Evolutionary conservation across 73 alveolate genomes (phyloP), one percentile per base, ranked within the genome.

Genomic region (Tetrahymena borealis): DNA sequence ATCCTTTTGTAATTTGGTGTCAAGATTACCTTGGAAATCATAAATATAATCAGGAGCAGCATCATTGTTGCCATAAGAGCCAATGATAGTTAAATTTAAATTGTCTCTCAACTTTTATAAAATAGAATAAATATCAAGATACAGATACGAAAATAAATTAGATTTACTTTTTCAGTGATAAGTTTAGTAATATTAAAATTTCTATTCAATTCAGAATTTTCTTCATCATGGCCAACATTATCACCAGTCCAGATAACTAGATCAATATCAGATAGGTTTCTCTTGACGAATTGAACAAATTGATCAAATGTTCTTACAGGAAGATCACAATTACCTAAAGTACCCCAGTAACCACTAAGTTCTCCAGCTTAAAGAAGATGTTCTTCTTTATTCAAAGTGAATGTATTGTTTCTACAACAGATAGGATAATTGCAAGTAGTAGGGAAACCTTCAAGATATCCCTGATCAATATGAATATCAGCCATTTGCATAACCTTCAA

Each of bases 271-370:
- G 85, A 24, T n/a, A 60, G 28, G 31, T 60, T 60, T 60, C 31
- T 60, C 37, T 60, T 60, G 37, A 60, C 85, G 10, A 60, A 60
- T 20, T 60, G 13, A 8, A 60, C 35, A 60, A 60, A 60, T 60
- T 60, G 31, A 60, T 60, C 85, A 60, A 60, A 60, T 13, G 85
- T 60, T 60, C 85, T 60, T 60, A 18, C 7, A 60, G 85, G 85
- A 4, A 60, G 28, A 60, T 60, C 85, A 60, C 85, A 60, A 20
- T 24, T 6, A 15, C 85, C 85, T 60, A 60, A 28, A 24, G 85
- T 60, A 24, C 85, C 85, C 85, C 85, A 60, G 85, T 60, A 60
- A 60, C 85, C 85, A 60, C 85, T 60, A 60, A 60, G 85, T 60
- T 60, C 85, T 24, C 85, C 38, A 10, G n/a, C 5, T n/a, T 60